Evolutionary conservation across 192 early-diverging fungal species (phyloP), one percentile per base, ranked within the genome.

Genomic region (Backusella circina): DNA sequence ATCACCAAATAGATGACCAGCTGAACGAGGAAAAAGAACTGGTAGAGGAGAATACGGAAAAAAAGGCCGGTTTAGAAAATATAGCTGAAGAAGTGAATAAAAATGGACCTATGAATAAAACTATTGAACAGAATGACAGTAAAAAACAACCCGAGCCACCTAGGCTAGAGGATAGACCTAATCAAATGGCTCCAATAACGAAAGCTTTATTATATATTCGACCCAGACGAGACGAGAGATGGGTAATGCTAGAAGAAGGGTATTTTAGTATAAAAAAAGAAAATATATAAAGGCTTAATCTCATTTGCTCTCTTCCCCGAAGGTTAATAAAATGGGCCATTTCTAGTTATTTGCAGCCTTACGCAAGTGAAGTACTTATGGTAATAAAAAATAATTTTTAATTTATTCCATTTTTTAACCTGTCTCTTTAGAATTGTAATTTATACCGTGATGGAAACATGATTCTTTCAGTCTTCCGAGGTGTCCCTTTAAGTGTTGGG

Each of bases 181-280:
- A 61, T 12, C 54, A 61, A 28, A 61, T 61, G 54, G 54, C 54
- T 28, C 54, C 54, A 13, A 61, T 61, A 0, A 61, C 54, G 0
- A 61, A 61, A 12, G 54, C 54, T 3, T 61, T 61, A 13, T 28
- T 61, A 10, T 61, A 61, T 61, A 61, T 61, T 61, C 54, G 54
- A 61, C 54, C 54, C 54, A 61, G 26, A 61, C 54, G 54, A 28
- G 54, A 61, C 23, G 54, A 61, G 26, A 61, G 54, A 61, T 61
- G 54, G 54, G 54, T 61, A 61, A 61, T 61, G 54, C 54, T 61
- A 61, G 54, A 61, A 61, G 54, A 61, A 61, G 54, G 54, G 54
- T 61, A 61, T 61, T 28, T 54, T 61, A 61, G 23, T 28, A 61
- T 61, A 61, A 28, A 57, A 28, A 28, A 61, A 61, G 54, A 61